These are phyloP conservation scores for Cyphellophora europaea DNA, from an alignment of 2,329 filamentous ascomycete genomes.

Conservation along the genomic window DNA sequence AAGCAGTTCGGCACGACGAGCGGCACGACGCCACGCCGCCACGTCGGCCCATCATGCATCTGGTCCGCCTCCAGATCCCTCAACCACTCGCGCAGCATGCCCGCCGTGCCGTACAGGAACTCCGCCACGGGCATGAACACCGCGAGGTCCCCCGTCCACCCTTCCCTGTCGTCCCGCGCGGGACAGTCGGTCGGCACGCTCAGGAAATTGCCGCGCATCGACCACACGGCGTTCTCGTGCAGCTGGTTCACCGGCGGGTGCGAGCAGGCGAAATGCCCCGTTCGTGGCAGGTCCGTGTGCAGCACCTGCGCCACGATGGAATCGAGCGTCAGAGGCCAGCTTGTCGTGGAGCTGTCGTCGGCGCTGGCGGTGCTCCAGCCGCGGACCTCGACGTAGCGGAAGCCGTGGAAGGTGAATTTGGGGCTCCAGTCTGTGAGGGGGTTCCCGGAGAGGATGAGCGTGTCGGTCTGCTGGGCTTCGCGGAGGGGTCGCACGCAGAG, in stretches of 20 bases:
- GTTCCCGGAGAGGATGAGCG: slow-evolving; percentile 24
- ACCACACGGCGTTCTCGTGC: slow-evolving; percentile 47
- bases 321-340: too few species aligned
- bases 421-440: slow-evolving; percentile 32
- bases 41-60: slow-evolving; percentile 11
- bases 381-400: slow-evolving; percentile 42
- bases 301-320: slow-evolving; percentile 31
- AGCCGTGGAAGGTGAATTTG: slow-evolving; percentile 44
- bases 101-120: slow-evolving; percentile 45
- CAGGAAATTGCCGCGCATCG: slow-evolving; percentile 51
- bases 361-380: slow-evolving; percentile 29
- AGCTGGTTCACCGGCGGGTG: slow-evolving; percentile 44
- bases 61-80: slow-evolving; percentile 35
- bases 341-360: slow-evolving; percentile 2
- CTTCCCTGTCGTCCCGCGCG: slow-evolving; percentile 45
- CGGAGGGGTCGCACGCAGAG: slow-evolving; percentile 35
- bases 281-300: slow-evolving; percentile 44
- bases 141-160: slow-evolving; percentile 45
- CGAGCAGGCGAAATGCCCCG: slow-evolving; percentile 44
- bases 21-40: slow-evolving; percentile 21
- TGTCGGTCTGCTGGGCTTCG: slow-evolving; percentile 33
- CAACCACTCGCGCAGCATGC: slow-evolving; percentile 43
- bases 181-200: slow-evolving; percentile 50
- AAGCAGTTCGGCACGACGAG: slow-evolving; percentile 24
- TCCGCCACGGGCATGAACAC: slow-evolving; percentile 42